A percentile compares a stretch with the other conserved stretches of the same genome.
Conservation (phyloP, 1,284 basidiomycete species). For the Xanthoconium separans region DNA sequence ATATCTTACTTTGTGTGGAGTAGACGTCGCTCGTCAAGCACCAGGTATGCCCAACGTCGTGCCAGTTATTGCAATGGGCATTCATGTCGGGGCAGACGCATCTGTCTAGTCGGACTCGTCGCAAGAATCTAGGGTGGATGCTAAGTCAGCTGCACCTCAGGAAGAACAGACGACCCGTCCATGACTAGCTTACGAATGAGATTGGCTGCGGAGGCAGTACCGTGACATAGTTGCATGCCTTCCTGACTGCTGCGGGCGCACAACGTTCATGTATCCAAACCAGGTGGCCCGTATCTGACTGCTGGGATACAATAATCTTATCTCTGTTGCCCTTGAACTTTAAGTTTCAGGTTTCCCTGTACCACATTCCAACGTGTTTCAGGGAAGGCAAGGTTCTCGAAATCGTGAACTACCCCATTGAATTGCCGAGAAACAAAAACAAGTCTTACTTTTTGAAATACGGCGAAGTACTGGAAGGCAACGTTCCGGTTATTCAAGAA, state of each 20-base stretch:
- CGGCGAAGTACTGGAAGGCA: not conserved
- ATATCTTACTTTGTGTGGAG: not conserved
- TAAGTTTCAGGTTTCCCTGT: not conserved
- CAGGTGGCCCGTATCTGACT: not conserved
- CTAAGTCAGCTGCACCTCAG: not conserved
- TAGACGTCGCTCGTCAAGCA: not conserved
- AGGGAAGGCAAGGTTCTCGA: not conserved
- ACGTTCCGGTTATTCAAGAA: not conserved
- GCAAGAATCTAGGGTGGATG: not conserved
- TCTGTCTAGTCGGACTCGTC: not conserved
- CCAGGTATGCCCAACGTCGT: conserved; percentile 3
- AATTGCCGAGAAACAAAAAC: not conserved
- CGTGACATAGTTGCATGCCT: not conserved
- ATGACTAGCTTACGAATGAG: not conserved
- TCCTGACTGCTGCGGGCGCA: not conserved
- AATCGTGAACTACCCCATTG: not conserved
- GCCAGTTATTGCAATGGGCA: not conserved
- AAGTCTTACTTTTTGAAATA: not conserved
- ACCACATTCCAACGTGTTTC: not conserved
- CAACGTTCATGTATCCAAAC: not conserved
- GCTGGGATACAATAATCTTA: not conserved
- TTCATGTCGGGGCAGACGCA: conserved; percentile 4
- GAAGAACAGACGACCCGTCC: not conserved
- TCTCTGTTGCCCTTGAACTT: not conserved
- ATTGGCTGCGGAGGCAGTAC: not conserved